These are phyloP conservation scores for Glaciozyma martinii DNA, from an alignment of 768 basidiomycete species.

Conservation along the genomic window DNA sequence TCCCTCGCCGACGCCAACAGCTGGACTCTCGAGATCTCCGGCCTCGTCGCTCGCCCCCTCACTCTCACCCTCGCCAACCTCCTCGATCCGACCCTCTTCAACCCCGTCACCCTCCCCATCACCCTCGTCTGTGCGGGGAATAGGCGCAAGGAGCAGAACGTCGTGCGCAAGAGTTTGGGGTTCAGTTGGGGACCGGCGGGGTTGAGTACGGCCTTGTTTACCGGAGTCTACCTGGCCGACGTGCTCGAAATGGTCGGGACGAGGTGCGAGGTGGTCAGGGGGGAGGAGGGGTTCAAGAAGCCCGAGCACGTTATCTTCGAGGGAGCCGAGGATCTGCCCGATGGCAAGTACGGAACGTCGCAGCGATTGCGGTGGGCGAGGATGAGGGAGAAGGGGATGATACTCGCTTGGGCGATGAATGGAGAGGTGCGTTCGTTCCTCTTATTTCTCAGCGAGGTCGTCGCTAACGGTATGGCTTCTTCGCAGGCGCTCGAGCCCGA, in stretches of 20 bases:
- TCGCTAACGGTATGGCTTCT: neutral
- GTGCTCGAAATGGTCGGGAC: slow-evolving; percentile 48
- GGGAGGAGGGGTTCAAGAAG: slow-evolving; percentile 33
- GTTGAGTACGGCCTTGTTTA: slow-evolving; percentile 52
- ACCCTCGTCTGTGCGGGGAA: slow-evolving; percentile 60
- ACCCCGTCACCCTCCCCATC: slow-evolving; percentile 52
- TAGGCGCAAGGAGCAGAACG: slow-evolving; percentile 58
- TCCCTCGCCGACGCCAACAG: slow-evolving; percentile 39
- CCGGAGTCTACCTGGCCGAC: slow-evolving; percentile 53
- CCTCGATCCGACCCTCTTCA: slow-evolving; percentile 42
- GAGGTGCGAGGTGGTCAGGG: slow-evolving; percentile 15
- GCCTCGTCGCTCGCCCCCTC: slow-evolving; percentile 41
- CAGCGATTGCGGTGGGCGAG: slow-evolving; percentile 47
- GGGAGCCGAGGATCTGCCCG: slow-evolving; percentile 51
- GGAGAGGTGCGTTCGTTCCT: slow-evolving; percentile 37
- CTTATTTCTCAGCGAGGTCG: too few relatives aligned
- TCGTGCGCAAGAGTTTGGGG: slow-evolving; percentile 36
- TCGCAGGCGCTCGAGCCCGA: slow-evolving; percentile 50
- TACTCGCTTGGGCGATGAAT: slow-evolving; percentile 55
- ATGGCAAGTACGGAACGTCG: slow-evolving; percentile 55
- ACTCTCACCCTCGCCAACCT: slow-evolving; percentile 47
- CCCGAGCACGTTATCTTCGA: slow-evolving; percentile 53
- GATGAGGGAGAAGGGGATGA: slow-evolving; percentile 47
- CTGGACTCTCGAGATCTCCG: slow-evolving; percentile 46
- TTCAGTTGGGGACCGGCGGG: slow-evolving; percentile 35